These are phyloP conservation scores for Penicillium sp. DNA, from an alignment of 2,329 filamentous ascomycete genomes.

Conservation along the genomic window DNA sequence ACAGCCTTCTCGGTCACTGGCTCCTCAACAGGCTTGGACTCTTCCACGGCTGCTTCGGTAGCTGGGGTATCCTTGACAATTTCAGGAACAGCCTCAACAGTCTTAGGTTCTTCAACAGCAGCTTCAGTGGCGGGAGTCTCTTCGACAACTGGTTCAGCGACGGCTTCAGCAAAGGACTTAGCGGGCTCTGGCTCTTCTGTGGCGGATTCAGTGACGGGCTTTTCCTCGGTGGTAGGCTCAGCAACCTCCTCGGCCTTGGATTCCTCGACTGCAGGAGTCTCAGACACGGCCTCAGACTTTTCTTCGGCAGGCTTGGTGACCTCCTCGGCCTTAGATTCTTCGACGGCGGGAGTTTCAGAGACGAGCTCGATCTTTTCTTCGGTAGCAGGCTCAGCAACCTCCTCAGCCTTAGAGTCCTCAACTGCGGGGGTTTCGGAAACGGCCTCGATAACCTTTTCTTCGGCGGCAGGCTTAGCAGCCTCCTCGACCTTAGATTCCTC, in stretches of 20 bases:
- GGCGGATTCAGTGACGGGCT: not conserved
- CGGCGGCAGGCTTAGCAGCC: not conserved
- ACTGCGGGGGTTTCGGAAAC: not conserved
- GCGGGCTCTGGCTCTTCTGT: not conserved
- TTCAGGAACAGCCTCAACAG: slow-evolving; percentile 5
- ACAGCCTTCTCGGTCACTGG: slow-evolving; percentile 2
- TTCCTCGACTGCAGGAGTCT: not conserved
- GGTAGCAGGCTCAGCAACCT: not conserved
- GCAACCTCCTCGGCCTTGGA: not conserved
- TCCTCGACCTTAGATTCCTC: slow-evolving; percentile 2
- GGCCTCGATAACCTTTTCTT: not conserved
- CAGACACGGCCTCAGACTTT: not conserved
- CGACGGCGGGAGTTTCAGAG: slow-evolving; percentile 3
- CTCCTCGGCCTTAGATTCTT: not conserved
- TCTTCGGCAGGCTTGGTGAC: no score
- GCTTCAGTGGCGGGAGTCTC: not conserved
- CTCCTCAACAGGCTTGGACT: slow-evolving; percentile 1
- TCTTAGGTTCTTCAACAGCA: not conserved
- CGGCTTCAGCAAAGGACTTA: slow-evolving; percentile 5
- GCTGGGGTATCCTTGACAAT: not conserved
- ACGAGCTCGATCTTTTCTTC: slow-evolving; percentile 1
- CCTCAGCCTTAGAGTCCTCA: not conserved
- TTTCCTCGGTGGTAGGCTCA: not conserved
- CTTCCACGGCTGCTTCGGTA: not conserved
- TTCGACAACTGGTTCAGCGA: slow-evolving; percentile 6